Evolutionary conservation across 352 stramenopile species (phyloP).

Genomic region (Pythium rhizo-oryzae): DNA sequence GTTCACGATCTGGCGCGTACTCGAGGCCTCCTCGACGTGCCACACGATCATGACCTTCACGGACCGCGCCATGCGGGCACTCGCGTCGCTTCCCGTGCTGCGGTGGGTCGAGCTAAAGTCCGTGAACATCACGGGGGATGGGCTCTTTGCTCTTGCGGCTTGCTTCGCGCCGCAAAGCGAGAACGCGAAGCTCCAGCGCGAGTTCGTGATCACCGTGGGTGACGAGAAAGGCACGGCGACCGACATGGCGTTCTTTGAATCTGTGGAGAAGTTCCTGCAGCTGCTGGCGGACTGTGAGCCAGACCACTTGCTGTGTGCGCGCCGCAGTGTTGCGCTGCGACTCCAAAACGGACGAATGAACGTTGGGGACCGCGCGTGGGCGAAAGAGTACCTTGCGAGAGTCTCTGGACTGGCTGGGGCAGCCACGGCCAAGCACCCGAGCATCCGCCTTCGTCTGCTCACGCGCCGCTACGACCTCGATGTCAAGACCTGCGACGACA

Average conservation of each 20-base stretch:
- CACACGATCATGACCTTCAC: conserved; percentile 26
- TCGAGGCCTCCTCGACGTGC: neutral
- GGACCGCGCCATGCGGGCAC: conserved; percentile 16
- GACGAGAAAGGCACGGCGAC: conserved; percentile 10
- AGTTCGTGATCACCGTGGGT: conserved; percentile 17
- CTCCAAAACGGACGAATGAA: conserved; percentile 19
- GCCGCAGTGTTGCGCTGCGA: conserved; percentile 19
- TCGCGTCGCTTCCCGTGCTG: conserved; percentile 18
- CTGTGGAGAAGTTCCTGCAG: conserved; percentile 19
- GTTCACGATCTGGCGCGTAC: conserved; percentile 20
- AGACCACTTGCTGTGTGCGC: conserved; percentile 4
- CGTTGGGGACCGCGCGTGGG: neutral
- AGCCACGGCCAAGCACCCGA: conserved; percentile 8
- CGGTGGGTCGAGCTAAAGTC: conserved; percentile 24
- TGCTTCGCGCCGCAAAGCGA: conserved; percentile 10
- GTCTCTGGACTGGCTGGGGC: neutral
- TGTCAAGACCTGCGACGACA: neutral
- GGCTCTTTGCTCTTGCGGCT: conserved; percentile 11
- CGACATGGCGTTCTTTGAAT: conserved; percentile 20
- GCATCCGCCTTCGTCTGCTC: conserved; percentile 8
- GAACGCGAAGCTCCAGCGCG: neutral
- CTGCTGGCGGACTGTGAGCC: neutral
- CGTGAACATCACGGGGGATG: conserved; percentile 20
- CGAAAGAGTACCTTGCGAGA: conserved; percentile 8
- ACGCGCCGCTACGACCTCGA: neutral